Evolutionary conservation across 345 rosid genomes (phyloP).

Genomic region (Hibiscus syriacus): DNA sequence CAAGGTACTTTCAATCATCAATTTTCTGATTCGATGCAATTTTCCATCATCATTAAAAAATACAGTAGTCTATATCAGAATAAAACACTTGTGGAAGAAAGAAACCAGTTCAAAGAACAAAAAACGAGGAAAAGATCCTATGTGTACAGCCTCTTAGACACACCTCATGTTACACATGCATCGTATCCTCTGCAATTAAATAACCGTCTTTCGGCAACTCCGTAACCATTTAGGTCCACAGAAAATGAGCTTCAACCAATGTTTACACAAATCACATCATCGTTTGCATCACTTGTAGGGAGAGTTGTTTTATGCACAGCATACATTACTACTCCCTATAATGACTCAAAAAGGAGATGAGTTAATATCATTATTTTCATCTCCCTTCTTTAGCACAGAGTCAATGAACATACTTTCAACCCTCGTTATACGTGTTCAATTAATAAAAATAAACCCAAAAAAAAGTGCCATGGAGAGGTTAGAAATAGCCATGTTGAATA

Average conservation of each 20-base stretch:
- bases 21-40: background rate
- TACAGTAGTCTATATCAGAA: background rate
- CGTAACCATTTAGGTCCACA: background rate
- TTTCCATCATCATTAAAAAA: background rate
- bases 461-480: background rate
- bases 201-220: background rate
- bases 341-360: no score
- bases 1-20: background rate
- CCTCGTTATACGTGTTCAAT: background rate
- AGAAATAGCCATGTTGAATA: background rate
- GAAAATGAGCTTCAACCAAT: background rate
- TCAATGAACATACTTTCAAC: background rate
- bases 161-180: background rate
- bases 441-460: conserved; percentile 6
- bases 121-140: background rate
- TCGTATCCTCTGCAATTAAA: background rate
- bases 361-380: background rate
- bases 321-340: background rate
- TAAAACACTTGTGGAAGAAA: background rate
- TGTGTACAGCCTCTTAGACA: background rate
- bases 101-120: background rate
- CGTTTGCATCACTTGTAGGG: background rate
- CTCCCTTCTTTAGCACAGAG: background rate
- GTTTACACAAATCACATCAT: background rate
- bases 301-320: background rate